Evolutionary conservation across 192 early-diverging fungal species (phyloP), one percentile per base, ranked within the genome.

Genomic region (Backusella mclennaniae): DNA sequence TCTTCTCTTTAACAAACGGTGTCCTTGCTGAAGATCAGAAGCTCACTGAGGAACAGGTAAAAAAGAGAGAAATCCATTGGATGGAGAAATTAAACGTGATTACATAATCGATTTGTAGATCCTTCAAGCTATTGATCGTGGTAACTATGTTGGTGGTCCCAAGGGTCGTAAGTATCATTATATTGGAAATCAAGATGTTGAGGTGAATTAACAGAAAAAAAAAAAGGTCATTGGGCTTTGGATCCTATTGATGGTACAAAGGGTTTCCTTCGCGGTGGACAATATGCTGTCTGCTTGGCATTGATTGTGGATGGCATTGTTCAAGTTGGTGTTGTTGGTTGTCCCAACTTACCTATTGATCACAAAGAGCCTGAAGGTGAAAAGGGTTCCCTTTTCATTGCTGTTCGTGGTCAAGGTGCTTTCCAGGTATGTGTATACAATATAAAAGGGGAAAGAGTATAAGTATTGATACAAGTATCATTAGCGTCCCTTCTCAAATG

Each of bases 211-310:
- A 49, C 39, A 21, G 12, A 67, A 36, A 5, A 6, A 0, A 76
- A 1, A 23, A 66, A 42, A 81, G 80, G 80, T 52, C 85, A 88
- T 77, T 95, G 94, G 94, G 91, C 93, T n/a, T 86, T 95, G 44
- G 94, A 95, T 79, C 94, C 94, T 12, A 90, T 94, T 83, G 96
- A 99, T 83, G 98, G 98, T n/a, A 99, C 98, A 35, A 98, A 97
- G 82, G 98, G 98, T 26, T 99, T 99, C 78, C 83, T 99, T 81
- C 89, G 98, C 67, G 96, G 97, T 71, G 96, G 96, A 80, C 98
- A 99, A 87, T 99, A 90, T 85, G 96, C 97, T 0, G 96, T 99
- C 3, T 98, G 97, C 77, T 86, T 99, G 35, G 95, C 96, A 19
- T 85, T 98, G 63, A 91, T 99, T 75, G 85, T 93, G 2, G 92